phyloP scores from a whole-genome alignment of 1,284 basidiomycete genomes.

The Puccinia brachypodii region DNA sequence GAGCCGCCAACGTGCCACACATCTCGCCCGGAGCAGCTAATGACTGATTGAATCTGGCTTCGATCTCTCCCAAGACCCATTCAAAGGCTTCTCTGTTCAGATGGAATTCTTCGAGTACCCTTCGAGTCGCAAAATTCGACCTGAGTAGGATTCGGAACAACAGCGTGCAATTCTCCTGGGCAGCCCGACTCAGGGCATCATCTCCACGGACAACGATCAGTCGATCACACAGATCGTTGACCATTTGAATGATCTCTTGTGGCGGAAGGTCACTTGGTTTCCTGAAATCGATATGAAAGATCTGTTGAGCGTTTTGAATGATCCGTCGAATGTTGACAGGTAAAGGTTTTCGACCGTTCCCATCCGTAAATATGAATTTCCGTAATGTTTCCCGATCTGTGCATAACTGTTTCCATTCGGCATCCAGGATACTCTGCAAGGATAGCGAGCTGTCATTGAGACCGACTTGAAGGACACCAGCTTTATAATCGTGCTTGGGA shows the following conservation, averaged over 20 bases:
- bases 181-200: constrained; percentile 70
- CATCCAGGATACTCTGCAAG: constrained; percentile 84
- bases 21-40: constrained; percentile 93
- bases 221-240: constrained; percentile 69
- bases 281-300: constrained; percentile 93
- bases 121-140: constrained; percentile 78
- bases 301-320: constrained; percentile 91
- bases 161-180: constrained; percentile 84
- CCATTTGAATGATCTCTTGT: constrained; percentile 75
- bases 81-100: constrained; percentile 89
- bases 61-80: constrained; percentile 95
- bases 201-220: constrained; percentile 84
- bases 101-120: constrained; percentile 81
- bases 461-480: constrained; percentile 84
- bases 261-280: constrained; percentile 92
- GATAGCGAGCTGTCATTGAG: constrained; percentile 78
- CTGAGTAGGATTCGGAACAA: constrained; percentile 90
- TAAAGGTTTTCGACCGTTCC: constrained; percentile 71
- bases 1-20: constrained; percentile 96
- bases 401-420: constrained; percentile 75
- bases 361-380: constrained; percentile 73
- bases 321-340: constrained; percentile 94
- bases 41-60: constrained; percentile 89
- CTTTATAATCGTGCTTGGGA: constrained; percentile 60
- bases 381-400: constrained; percentile 77